A percentile compares a stretch with the other conserved stretches of the same genome.
These are phyloP conservation scores for Coniochaeta sp. DNA, from an alignment of 2,329 filamentous ascomycete species.

Conservation along the genomic window DNA sequence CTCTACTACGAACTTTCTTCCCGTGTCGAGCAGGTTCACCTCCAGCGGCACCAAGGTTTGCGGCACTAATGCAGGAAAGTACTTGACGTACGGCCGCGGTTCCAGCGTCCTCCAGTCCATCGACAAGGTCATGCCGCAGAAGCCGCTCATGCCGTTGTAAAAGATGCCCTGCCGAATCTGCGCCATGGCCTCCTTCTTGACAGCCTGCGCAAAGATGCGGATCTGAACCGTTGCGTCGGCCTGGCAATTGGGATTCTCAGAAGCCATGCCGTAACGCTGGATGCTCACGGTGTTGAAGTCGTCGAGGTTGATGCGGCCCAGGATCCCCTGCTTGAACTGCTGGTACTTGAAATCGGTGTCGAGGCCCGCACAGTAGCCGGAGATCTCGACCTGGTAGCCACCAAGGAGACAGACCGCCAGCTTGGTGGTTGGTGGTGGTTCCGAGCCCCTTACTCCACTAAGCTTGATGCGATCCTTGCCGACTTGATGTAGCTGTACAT, in stretches of 20 bases:
- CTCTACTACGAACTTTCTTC: not conserved
- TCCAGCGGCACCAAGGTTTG: slow-evolving; percentile 7
- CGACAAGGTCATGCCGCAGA: slow-evolving; percentile 22
- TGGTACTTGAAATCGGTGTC: slow-evolving; percentile 19
- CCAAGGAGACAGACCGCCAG: slow-evolving; percentile 28
- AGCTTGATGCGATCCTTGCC: slow-evolving; percentile 22
- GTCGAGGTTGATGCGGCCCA: slow-evolving; percentile 11
- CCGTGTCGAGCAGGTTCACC: slow-evolving; percentile 3
- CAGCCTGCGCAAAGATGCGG: slow-evolving; percentile 30
- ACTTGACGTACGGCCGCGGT: slow-evolving; percentile 20
- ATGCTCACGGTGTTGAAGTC: slow-evolving; percentile 21
- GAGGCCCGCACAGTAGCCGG: slow-evolving; percentile 13
- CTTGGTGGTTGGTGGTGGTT: slow-evolving; percentile 31
- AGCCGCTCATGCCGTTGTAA: slow-evolving; percentile 24
- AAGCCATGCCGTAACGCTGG: slow-evolving; percentile 18
- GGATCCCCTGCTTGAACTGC: slow-evolving; percentile 18
- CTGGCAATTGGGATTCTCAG: slow-evolving; percentile 20
- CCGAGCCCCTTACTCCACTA: slow-evolving; percentile 26
- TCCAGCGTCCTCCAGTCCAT: slow-evolving; percentile 28
- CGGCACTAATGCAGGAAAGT: slow-evolving; percentile 23
- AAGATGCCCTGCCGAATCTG: slow-evolving; percentile 14
- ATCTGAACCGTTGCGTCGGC: slow-evolving; percentile 30
- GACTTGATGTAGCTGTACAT: slow-evolving; percentile 35
- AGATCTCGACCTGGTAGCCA: slow-evolving; percentile 28
- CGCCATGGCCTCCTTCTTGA: slow-evolving; percentile 11